These are phyloP conservation scores for Oldenlandia corymbosa DNA, from an alignment of 257 asterid genomes.

Conservation along the genomic window DNA sequence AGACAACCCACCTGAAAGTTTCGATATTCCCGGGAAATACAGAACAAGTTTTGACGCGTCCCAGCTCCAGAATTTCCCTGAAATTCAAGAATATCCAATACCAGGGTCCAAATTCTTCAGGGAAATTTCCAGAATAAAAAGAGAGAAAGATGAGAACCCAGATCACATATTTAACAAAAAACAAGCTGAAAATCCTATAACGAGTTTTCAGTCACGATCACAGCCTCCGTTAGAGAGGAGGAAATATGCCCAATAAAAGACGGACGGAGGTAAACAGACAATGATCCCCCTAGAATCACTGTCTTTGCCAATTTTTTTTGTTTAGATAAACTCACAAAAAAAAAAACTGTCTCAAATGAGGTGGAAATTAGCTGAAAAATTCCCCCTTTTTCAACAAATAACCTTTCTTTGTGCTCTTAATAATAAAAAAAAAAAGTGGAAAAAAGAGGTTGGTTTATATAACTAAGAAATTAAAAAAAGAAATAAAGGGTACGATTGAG, in stretches of 20 bases:
- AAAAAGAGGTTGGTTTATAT: slow-evolving; percentile 1
- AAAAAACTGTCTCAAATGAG: slow-evolving; percentile 25
- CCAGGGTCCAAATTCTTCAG: slow-evolving; percentile 23
- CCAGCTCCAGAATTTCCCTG: slow-evolving; percentile 32
- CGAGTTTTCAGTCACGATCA: slow-evolving; percentile 1
- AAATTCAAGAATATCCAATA: slow-evolving; percentile 26
- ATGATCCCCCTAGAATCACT: slow-evolving; percentile 35
- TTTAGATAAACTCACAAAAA: not conserved
- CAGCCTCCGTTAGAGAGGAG: slow-evolving; percentile 18
- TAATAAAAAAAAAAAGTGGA: slow-evolving; percentile 10
- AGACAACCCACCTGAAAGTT: slow-evolving; percentile 11
- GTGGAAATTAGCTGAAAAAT: slow-evolving; percentile 25
- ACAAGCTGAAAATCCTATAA: slow-evolving; percentile 8
- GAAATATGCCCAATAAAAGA: no score
- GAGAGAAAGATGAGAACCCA: slow-evolving; percentile 1
- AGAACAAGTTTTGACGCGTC: slow-evolving; percentile 3
- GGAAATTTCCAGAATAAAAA: slow-evolving; percentile 27
- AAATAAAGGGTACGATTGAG: not conserved
- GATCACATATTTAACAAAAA: slow-evolving; percentile 12
- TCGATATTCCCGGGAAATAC: not conserved
- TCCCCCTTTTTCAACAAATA: slow-evolving; percentile 21
- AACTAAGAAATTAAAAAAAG: not conserved
- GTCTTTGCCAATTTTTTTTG: slow-evolving; percentile 12
- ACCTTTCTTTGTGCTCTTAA: slow-evolving; percentile 9
- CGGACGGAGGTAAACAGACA: slow-evolving; percentile 26